Evolutionary conservation across 805 yeast genomes (phyloP), one percentile per base, ranked within the genome.

Genomic region (Saccharomycopsis babjevae): DNA sequence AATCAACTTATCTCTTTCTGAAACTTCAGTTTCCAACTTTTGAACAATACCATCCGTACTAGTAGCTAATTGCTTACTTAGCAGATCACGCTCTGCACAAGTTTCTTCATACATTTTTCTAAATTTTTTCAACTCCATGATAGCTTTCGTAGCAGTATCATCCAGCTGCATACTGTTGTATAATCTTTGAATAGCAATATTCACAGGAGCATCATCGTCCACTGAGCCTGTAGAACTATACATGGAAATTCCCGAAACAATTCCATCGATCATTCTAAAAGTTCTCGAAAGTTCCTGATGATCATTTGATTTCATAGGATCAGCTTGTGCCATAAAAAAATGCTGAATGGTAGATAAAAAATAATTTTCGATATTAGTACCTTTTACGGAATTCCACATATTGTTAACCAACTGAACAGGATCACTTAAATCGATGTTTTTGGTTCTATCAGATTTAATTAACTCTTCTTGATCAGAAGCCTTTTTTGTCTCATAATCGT

Each of bases 11-110:
- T 80, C 84, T 64, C 83, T 82, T 66, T 87, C 91, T 50, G 75
- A 73, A n/a, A 84, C 69, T 64, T 84, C 87, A 59, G 75, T 75
- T 50, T 79, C 76, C 58, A 89, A 73, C 57, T 76, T 75, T 13
- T 83, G 78, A 16, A 89, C 79, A 55, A 85, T 75, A 5, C 89
- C 90, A 43, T 85, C 85, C 0, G 88, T 79, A 13, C 90, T 93
- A 67, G 86, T 67, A 2, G 78, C 72, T 36, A 81, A 72, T 66
- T 82, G 83, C 38, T 77, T 67, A 54, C 79, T 75, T 76, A 81
- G 74, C 56, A 77, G 79, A 67, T 81, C 83, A 62, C 83, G 69
- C 67, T 78, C 81, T 16, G 78, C 77, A 52, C 70, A 70, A 16
- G 84, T 79, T 57, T 73, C 75, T 62, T 74, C 75, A 1, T 79